Evolutionary conservation across 208 protist genomes (phyloP).

Genomic region (Leishmania turanica): DNA sequence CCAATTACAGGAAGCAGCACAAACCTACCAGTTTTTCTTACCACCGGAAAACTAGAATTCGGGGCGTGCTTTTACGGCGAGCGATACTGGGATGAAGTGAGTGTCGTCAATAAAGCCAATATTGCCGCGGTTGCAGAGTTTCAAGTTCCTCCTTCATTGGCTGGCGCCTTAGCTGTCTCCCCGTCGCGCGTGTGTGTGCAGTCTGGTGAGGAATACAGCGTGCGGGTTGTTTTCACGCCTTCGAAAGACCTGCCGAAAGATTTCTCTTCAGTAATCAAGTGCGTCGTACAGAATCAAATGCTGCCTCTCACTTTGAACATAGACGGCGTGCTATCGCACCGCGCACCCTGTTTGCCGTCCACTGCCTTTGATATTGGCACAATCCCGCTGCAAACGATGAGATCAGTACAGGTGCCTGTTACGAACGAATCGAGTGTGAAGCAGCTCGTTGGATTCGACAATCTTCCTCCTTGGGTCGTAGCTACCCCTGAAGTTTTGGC

Average conservation of each 20-base stretch:
- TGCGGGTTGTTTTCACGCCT: conserved; percentile 42
- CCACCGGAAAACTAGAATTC: conserved; percentile 61
- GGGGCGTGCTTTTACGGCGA: conserved; percentile 78
- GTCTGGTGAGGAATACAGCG: conserved; percentile 44
- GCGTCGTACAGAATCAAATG: conserved; percentile 29
- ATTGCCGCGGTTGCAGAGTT: conserved; percentile 41
- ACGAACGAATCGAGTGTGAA: conserved; percentile 30
- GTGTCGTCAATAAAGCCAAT: conserved; percentile 65
- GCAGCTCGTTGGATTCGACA: conserved; percentile 31
- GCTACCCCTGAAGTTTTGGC: conserved; percentile 18
- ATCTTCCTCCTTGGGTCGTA: conserved; percentile 22
- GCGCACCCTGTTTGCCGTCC: conserved; percentile 11
- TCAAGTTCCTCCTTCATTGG: conserved; percentile 9
- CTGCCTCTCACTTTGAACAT: conserved; percentile 23
- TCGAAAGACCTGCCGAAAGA: conserved; percentile 18
- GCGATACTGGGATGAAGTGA: conserved; percentile 73
- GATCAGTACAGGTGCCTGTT: conserved; percentile 23
- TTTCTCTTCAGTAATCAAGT: conserved; percentile 25
- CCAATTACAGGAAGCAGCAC: conserved; percentile 48
- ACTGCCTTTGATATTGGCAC: conserved; percentile 16
- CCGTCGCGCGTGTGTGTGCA: conserved; percentile 50
- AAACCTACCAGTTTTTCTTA: conserved; percentile 75
- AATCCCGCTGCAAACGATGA: conserved; percentile 13
- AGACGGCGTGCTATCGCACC: conserved; percentile 12
- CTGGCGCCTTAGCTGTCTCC: conserved; percentile 25